Conservation (phyloP, 78 protist genomes). For the Kipferlia bialata region DNA sequence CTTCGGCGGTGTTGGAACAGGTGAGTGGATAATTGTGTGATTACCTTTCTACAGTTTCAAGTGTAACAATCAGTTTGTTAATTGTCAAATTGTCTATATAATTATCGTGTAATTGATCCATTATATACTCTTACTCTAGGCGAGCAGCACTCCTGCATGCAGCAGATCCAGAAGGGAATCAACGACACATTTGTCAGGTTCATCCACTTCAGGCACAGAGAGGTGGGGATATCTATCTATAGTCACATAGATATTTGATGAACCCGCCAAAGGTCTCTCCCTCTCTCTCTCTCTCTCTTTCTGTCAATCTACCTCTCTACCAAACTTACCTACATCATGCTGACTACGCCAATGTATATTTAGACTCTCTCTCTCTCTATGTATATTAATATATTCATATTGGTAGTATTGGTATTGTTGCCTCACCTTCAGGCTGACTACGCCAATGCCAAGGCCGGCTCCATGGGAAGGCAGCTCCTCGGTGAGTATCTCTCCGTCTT, state of each 20-base stretch:
- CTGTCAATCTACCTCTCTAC: too few relatives aligned
- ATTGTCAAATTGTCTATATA: too few relatives aligned
- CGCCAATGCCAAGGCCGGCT: constrained; percentile 23
- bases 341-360: too few relatives aligned
- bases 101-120: neutral
- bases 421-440: constrained; percentile 23
- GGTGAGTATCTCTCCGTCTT: too few relatives aligned
- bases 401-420: too few relatives aligned
- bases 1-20: constrained; percentile 47
- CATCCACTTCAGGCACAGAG: constrained; percentile 26
- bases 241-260: too few relatives aligned
- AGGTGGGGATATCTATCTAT: too few relatives aligned
- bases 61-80: neutral
- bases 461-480: constrained; percentile 43
- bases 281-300: too few relatives aligned
- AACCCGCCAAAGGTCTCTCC: too few relatives aligned
- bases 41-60: neutral
- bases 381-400: too few relatives aligned
- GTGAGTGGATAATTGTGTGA: neutral
- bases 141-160: constrained; percentile 44
- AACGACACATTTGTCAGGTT: constrained; percentile 30
- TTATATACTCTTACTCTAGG: neutral
- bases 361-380: too few relatives aligned
- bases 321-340: too few relatives aligned
- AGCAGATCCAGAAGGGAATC: constrained; percentile 44